These are phyloP conservation scores for Linum lewisii DNA, from an alignment of 345 rosid genomes.

Conservation along the genomic window DNA sequence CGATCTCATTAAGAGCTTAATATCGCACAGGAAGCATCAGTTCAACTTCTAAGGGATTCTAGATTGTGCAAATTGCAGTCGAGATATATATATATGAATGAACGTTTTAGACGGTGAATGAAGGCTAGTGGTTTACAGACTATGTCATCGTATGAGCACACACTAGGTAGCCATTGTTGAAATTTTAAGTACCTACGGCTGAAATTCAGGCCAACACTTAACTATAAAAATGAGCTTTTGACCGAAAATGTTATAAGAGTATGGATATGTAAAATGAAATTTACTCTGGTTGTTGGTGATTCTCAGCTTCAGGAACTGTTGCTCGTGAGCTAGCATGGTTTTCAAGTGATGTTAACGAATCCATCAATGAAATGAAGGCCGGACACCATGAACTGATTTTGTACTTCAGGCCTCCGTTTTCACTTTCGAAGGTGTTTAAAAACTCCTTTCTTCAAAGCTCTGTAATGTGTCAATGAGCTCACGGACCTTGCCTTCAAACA, in stretches of 20 bases:
- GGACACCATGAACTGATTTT: slow-evolving; percentile 43
- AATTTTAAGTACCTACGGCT: too few species aligned
- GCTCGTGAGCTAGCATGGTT: slow-evolving; percentile 27
- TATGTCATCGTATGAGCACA: too few species aligned
- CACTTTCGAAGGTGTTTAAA: slow-evolving; percentile 40
- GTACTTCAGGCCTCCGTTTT: slow-evolving; percentile 44
- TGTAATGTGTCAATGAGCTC: slow-evolving; percentile 44
- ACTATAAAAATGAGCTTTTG: not conserved
- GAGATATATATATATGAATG: too few species aligned
- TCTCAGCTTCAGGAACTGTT: slow-evolving; percentile 21
- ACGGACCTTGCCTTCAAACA: slow-evolving; percentile 45
- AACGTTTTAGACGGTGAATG: too few species aligned
- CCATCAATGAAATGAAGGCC: slow-evolving; percentile 45
- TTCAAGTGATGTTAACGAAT: slow-evolving; percentile 55
- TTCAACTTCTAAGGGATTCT: too few species aligned
- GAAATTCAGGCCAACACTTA: too few species aligned
- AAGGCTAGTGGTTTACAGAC: too few species aligned
- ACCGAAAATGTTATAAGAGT: not conserved
- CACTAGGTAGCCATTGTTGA: too few species aligned
- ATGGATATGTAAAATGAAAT: slow-evolving; percentile 5
- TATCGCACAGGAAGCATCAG: too few species aligned
- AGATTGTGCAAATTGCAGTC: too few species aligned
- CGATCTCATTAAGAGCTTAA: too few species aligned
- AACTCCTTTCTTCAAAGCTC: slow-evolving; percentile 28
- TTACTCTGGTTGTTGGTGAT: slow-evolving; percentile 39